A percentile compares a stretch with the other conserved stretches of the same genome.
These are phyloP conservation scores for Crithidia expoeki DNA, from an alignment of 208 protist genomes.

Conservation along the genomic window DNA sequence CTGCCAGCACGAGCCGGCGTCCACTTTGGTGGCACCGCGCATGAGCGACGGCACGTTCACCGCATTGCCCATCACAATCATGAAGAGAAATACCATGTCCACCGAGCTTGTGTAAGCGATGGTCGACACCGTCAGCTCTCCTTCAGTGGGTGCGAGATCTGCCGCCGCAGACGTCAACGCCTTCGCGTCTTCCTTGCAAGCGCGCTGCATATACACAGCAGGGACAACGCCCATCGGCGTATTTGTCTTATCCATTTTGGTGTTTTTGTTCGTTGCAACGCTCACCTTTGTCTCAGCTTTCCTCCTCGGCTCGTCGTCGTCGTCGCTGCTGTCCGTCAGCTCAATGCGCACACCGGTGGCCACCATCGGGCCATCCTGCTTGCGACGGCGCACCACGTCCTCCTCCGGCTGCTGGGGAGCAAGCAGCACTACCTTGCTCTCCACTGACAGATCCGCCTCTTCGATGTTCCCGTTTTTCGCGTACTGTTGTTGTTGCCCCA, in stretches of 20 bases:
- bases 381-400: conserved; percentile 64
- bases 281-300: not conserved
- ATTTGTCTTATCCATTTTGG: not conserved
- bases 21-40: conserved; percentile 85
- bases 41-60: conserved; percentile 76
- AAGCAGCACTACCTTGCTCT: conserved; percentile 15
- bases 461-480: not conserved
- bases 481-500: no score
- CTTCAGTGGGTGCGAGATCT: conserved; percentile 12
- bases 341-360: conserved; percentile 65
- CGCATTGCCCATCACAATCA: conserved; percentile 87
- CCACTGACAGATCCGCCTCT: conserved; percentile 26
- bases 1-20: conserved; percentile 83
- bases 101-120: conserved; percentile 73
- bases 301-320: conserved; percentile 43
- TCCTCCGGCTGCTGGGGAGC: conserved; percentile 9
- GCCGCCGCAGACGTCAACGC: not conserved
- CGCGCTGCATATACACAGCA: not conserved
- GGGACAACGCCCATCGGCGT: not conserved
- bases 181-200: not conserved
- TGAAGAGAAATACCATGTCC: conserved; percentile 88
- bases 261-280: no score
- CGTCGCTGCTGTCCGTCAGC: conserved; percentile 71
- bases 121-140: conserved; percentile 35
- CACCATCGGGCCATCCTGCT: conserved; percentile 80